These are phyloP conservation scores for Henckelia pumila DNA, from an alignment of 257 asterid species.

Conservation along the genomic window DNA sequence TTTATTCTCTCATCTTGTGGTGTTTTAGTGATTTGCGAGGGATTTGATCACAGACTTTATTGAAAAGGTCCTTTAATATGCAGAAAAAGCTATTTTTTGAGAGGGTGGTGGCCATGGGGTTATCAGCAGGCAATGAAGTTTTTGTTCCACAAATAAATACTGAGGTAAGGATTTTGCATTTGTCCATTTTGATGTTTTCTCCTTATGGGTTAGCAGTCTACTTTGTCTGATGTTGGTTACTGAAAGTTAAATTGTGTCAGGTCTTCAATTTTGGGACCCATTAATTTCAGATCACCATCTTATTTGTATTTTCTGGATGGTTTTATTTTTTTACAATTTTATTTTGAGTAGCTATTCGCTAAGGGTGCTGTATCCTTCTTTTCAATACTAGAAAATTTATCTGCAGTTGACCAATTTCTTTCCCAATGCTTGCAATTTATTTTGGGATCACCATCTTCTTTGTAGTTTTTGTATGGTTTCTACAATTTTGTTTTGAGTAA, in stretches of 20 bases:
- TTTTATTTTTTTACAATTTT: too few species aligned
- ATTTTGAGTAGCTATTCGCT: neutral
- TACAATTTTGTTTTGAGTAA: too few species aligned
- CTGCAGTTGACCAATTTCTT: too few species aligned
- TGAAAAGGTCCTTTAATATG: conserved; percentile 35
- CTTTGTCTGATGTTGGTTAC: conserved; percentile 13
- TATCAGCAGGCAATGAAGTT: conserved; percentile 49
- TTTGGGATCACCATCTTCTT: too few species aligned
- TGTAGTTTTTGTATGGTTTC: neutral
- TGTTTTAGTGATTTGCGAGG: conserved; percentile 20
- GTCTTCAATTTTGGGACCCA: conserved; percentile 17
- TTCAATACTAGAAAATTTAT: too few species aligned
- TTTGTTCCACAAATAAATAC: conserved; percentile 39
- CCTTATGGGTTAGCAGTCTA: conserved; percentile 11
- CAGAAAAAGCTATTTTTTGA: conserved; percentile 70
- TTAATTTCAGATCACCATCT: conserved; percentile 8
- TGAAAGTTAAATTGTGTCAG: neutral
- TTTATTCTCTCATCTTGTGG: conserved; percentile 26
- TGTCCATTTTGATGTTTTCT: conserved; percentile 14
- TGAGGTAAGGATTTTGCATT: conserved; percentile 50
- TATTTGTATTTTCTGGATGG: neutral
- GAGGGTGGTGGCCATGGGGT: conserved; percentile 62
- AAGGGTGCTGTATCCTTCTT: too few species aligned
- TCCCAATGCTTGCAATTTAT: too few species aligned
- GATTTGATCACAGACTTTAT: conserved; percentile 26